Conservation (phyloP, 257 asterid species). For the Petunia secreta region DNA sequence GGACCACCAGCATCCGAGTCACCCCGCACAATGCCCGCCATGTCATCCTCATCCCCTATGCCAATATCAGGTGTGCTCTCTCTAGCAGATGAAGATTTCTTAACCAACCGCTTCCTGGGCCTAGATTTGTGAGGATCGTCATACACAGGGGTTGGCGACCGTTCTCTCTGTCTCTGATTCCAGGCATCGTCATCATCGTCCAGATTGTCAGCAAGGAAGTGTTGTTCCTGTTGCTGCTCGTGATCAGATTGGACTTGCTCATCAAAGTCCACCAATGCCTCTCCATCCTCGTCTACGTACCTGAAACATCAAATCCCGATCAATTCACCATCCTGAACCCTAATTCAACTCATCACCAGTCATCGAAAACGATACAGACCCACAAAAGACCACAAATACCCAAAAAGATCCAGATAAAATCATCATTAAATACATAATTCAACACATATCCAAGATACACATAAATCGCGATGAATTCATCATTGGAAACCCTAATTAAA, state of each 20-base stretch:
- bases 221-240: constrained; percentile 52
- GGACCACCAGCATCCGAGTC: constrained; percentile 57
- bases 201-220: constrained; percentile 45
- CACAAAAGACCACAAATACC: neutral
- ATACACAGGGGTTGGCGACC: constrained; percentile 74
- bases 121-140: constrained; percentile 57
- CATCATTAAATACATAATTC: constrained; percentile 20
- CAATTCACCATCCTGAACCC: constrained; percentile 24
- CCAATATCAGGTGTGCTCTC: constrained; percentile 53
- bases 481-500: constrained; percentile 28
- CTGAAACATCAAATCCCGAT: constrained; percentile 40
- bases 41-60: constrained; percentile 59
- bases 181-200: constrained; percentile 58
- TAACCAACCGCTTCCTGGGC: constrained; percentile 79
- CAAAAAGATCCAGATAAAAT: neutral
- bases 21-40: constrained; percentile 53
- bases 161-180: constrained; percentile 47
- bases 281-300: constrained; percentile 89
- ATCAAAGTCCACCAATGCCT: constrained; percentile 85
- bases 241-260: constrained; percentile 72
- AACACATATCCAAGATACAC: neutral
- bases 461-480: constrained; percentile 14
- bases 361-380: neutral
- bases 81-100: constrained; percentile 51
- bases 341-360: constrained; percentile 26